A percentile compares a stretch with the other conserved stretches of the same genome.
Conservation (phyloP, 768 basidiomycete species). For the Leccinum obscurum region DNA sequence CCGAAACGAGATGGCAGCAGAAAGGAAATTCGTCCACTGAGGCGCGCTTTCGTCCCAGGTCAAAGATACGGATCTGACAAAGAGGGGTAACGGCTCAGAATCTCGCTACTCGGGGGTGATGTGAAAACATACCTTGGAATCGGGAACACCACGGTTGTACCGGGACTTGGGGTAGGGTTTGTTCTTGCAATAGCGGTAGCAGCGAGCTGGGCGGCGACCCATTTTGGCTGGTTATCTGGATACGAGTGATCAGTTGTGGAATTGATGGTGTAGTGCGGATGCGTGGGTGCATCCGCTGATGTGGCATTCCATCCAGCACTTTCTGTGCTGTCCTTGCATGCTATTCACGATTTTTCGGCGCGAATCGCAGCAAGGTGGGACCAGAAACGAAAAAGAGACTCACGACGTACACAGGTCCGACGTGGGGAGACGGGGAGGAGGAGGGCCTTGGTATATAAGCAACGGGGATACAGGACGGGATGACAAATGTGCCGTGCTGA, state of each 20-base stretch:
- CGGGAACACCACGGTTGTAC: slow-evolving; percentile 99
- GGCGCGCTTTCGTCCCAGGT: slow-evolving; percentile 94
- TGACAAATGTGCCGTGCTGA: not conserved
- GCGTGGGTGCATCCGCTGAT: not conserved
- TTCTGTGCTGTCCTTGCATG: not conserved
- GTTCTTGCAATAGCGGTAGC: slow-evolving; percentile 99
- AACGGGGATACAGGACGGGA: not conserved
- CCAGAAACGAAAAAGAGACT: not conserved
- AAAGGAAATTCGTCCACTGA: slow-evolving; percentile 98
- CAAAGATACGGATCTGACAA: slow-evolving; percentile 91
- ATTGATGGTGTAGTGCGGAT: not conserved
- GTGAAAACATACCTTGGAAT: slow-evolving; percentile 64
- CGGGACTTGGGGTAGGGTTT: slow-evolving; percentile 96
- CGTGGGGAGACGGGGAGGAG: not conserved
- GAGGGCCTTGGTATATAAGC: not conserved
- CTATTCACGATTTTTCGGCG: not conserved
- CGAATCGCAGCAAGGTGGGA: not conserved
- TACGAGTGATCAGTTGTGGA: slow-evolving; percentile 6
- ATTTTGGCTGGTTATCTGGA: slow-evolving; percentile 42
- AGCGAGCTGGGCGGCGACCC: slow-evolving; percentile 97
- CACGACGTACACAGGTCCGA: not conserved
- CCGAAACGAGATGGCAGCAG: slow-evolving; percentile 94
- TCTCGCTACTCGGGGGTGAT: not conserved
- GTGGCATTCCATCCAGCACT: not conserved
- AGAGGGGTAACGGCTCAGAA: not conserved